Base-by-base conservation (phyloP, 441 rosid species). In the Erodium moschatum region DNA sequence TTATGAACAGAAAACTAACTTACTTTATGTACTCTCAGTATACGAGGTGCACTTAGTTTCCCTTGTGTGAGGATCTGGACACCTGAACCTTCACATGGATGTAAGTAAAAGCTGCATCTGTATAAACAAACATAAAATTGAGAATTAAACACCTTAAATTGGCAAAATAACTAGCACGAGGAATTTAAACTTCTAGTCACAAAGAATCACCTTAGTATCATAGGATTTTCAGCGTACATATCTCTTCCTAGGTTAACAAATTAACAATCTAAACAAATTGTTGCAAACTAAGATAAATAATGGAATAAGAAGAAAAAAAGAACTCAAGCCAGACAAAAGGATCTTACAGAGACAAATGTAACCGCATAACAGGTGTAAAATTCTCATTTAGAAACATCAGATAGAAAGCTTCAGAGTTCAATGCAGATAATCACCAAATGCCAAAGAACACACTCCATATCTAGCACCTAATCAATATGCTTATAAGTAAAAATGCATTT, bases 21-120 rank as follows among this genome's bases (percentile, higher is more conserved):
- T 76, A 95, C 99, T 84, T 95, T 95, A 74, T 90, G 97, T 77
- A 95, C 87, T 83, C 96, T 87, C 86, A 95, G 79, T 82, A 95
- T 95, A 65, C 98, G 87, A 42, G 98, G 98, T 44, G 99, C 99
- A 82, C 99, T 95, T 64, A 95, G 81, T 80, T 95, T 95, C 81
- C 98, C 98, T 77, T 90, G 96, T 21, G 98, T 89, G 73, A 89
- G 87, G 69, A 90, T 88, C 83, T 85, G 96, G 69, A 82, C 81
- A 70, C 83, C 60, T 61, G 97, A 86, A 69, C 97, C 98, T 84
- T 95, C 98, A 76, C 83, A 90, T 50, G 97, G 93, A 74, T 89
- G 98, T 74, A 95, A 82, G 81, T 84, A 92, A 86, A 95, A 95
- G 83, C 99, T 95, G 82, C 92, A 92, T 80, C 98, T 95, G 61